A percentile compares a stretch with the other conserved stretches of the same genome.
These are phyloP conservation scores for Macrolepiota dolichaula DNA, from an alignment of 768 basidiomycete genomes.

Conservation along the genomic window DNA sequence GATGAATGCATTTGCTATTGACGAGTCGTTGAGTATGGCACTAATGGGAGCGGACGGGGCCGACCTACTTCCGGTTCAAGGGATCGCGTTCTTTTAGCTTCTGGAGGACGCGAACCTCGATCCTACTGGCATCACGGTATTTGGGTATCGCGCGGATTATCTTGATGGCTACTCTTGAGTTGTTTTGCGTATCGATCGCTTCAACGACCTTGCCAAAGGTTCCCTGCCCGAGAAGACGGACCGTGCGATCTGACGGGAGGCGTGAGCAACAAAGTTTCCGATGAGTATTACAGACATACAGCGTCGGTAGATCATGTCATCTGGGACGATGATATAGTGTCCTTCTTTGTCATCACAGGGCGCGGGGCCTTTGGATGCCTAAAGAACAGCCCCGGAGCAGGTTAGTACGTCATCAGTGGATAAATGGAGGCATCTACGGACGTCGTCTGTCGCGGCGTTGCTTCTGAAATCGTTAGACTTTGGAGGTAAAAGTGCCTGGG, in stretches of 20 bases:
- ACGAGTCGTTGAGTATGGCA: slow-evolving; percentile 16
- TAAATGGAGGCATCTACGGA: slow-evolving; percentile 33
- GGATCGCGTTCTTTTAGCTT: slow-evolving; percentile 89
- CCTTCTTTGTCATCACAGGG: slow-evolving; percentile 98
- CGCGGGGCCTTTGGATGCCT: slow-evolving; percentile 64
- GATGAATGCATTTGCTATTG: slow-evolving; percentile 93
- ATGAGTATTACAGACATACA: slow-evolving; percentile 49
- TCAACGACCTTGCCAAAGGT: slow-evolving; percentile 99
- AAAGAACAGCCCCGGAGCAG: slow-evolving; percentile 24
- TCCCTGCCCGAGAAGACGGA: slow-evolving; percentile 89
- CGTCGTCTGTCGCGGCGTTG: slow-evolving; percentile 64
- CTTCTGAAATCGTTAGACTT: slow-evolving; percentile 70
- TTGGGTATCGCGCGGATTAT: slow-evolving; percentile 98
- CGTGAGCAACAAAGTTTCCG: slow-evolving; percentile 15
- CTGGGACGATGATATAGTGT: slow-evolving; percentile 93
- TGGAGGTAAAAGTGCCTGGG: slow-evolving; percentile 44
- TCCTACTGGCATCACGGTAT: slow-evolving; percentile 98
- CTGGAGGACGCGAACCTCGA: slow-evolving; percentile 93
- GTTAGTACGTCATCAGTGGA: slow-evolving; percentile 19
- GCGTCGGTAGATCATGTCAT: slow-evolving; percentile 83
- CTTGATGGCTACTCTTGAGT: slow-evolving; percentile 90
- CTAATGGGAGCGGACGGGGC: slow-evolving; percentile 11
- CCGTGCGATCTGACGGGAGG: slow-evolving; percentile 75
- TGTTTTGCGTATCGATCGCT: slow-evolving; percentile 75
- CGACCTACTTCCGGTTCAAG: slow-evolving; percentile 77